Percentiles rank a stretch among this genome's conserved stretches.
Evolutionary conservation across 495 filamentous ascomycete genomes (phyloP).

Genomic region (Mytilinidion resinicola): DNA sequence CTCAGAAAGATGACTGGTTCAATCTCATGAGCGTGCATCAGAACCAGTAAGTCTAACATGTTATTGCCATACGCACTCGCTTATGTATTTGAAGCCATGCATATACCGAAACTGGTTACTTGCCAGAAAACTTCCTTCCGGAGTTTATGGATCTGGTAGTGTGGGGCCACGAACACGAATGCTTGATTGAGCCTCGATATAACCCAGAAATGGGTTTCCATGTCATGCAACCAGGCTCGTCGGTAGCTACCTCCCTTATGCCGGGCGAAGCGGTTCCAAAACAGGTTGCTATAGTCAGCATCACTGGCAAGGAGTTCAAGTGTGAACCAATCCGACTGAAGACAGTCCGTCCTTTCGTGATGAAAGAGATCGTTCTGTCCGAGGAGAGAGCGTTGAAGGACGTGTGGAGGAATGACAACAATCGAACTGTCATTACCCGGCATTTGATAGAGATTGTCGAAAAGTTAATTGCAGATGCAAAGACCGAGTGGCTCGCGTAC

Average conservation of each 20-base stretch:
- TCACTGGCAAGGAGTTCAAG: conserved; percentile 76
- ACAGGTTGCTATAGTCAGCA: conserved; percentile 75
- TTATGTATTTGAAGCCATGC: conserved; percentile 47
- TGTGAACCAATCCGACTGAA: conserved; percentile 78
- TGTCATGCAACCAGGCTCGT: conserved; percentile 96
- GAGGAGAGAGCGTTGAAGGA: conserved; percentile 68
- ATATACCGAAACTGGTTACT: conserved; percentile 80
- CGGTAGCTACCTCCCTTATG: conserved; percentile 85
- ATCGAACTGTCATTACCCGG: conserved; percentile 69
- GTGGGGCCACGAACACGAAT: conserved; percentile 99
- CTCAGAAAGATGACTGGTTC: conserved; percentile 89
- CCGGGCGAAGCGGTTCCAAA: conserved; percentile 89
- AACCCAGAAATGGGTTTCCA: conserved; percentile 87
- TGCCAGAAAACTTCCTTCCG: conserved; percentile 91
- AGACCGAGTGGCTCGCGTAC: conserved; percentile 65
- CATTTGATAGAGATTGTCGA: conserved; percentile 72
- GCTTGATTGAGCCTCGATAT: conserved; percentile 70
- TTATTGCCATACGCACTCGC: neutral
- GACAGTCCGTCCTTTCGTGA: conserved; percentile 85
- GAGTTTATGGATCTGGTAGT: conserved; percentile 86
- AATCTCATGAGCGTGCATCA: conserved; percentile 95
- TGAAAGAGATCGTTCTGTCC: conserved; percentile 70
- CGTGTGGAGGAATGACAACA: conserved; percentile 72
- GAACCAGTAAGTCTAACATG: conserved; percentile 56
- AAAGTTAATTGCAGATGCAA: conserved; percentile 79